Evolutionary conservation across 2,329 filamentous ascomycete species (phyloP).

Genomic region (Elsinoe perseae): DNA sequence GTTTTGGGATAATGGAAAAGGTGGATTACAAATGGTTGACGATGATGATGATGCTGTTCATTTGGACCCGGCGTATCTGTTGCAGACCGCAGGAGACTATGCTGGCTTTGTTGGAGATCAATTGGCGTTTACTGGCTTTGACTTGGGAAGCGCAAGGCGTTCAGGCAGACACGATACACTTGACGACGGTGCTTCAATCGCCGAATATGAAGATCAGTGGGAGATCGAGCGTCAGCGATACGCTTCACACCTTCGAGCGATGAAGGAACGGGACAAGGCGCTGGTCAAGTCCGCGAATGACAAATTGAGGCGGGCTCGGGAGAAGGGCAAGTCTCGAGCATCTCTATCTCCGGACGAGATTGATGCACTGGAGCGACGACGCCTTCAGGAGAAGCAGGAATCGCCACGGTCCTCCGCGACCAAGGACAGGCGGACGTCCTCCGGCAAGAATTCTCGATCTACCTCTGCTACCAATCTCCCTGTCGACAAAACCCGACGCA

Average conservation of each 20-base stretch:
- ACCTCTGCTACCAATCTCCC: slow-evolving; percentile 32
- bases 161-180: slow-evolving; percentile 37
- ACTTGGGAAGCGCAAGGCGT: slow-evolving; percentile 36
- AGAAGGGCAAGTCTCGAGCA: slow-evolving; percentile 68
- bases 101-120: slow-evolving; percentile 38
- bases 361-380: slow-evolving; percentile 63
- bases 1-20: slow-evolving; percentile 15
- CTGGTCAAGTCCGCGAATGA: slow-evolving; percentile 70
- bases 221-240: slow-evolving; percentile 31
- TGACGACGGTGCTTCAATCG: slow-evolving; percentile 37
- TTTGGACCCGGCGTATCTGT: slow-evolving; percentile 34
- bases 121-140: slow-evolving; percentile 43
- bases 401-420: slow-evolving; percentile 17
- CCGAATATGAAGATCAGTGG: slow-evolving; percentile 44
- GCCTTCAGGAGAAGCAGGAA: slow-evolving; percentile 14
- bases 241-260: slow-evolving; percentile 45
- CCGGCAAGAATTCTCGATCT: slow-evolving; percentile 27
- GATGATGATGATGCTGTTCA: slow-evolving; percentile 42
- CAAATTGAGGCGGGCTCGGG: slow-evolving; percentile 70
- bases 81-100: slow-evolving; percentile 19
- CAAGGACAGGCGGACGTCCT: slow-evolving; percentile 20
- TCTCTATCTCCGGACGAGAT: slow-evolving; percentile 73
- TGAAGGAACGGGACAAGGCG: slow-evolving; percentile 62
- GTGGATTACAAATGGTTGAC: slow-evolving; percentile 27
- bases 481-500: slow-evolving; percentile 30